Base-by-base conservation (phyloP, 352 stramenopile species). In the Phytophthora podocarpi region DNA sequence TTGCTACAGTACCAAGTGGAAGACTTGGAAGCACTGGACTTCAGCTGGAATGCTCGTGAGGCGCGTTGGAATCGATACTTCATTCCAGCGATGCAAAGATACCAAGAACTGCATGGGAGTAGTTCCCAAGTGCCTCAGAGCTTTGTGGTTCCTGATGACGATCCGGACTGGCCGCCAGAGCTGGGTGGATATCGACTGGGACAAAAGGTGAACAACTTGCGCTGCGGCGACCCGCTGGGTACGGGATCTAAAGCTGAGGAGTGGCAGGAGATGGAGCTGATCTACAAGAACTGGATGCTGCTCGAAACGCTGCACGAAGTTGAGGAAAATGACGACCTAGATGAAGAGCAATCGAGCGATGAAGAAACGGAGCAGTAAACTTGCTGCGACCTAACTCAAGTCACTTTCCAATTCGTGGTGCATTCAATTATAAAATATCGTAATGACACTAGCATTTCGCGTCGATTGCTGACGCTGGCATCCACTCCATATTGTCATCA, bases 181-280 rank as follows among this genome's bases (percentile, higher is more conserved):
- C 30, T 80, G 3, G 41, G 49, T 21, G 68, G 68, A 20, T 80
- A 76, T 63, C 72, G 72, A 5, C 31, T 80, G 53, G 72, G 72
- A 1, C 72, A 81, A 37, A 81, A 78, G 31, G 61, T 81, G 28
- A 81, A 76, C 48, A 80, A 81, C 26, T 34, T 81, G 60, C 72
- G 72, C 20, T 74, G 60, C 21, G 48, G 71, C 6, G 45, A 67
- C 7, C 53, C 45, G 10, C 34, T 59, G 13, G 34, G 34, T 3
- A 43, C 51, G 3, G 62, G 49, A 28, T 15, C 40, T 3, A 28
- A 54, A n/a, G 62, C 37, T 2, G 49, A 59, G 13, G 63, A 70
- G 31, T 53, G 64, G 51, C 54, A 76, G 34, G 68, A 80, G 15
- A 59, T 81, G 30, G 69, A 78, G 31, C 40, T 78, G 21, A 67